These are phyloP conservation scores for Trifolium pratense DNA, from an alignment of 306 rosid genomes.

Conservation along the genomic window DNA sequence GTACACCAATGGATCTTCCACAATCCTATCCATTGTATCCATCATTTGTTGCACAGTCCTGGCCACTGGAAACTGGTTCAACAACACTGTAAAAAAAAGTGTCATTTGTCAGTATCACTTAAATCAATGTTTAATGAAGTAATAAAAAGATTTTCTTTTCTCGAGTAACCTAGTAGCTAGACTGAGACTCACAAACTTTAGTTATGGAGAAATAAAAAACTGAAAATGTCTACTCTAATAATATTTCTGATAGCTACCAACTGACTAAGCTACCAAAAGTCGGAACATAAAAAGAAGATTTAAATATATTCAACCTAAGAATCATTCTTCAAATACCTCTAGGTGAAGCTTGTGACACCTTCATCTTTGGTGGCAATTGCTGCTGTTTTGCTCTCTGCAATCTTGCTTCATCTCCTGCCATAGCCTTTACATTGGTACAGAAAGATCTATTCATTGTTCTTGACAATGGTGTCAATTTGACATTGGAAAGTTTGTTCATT, in stretches of 20 bases:
- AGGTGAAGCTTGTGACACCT: conserved; percentile 38
- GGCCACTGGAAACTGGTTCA: conserved; percentile 47
- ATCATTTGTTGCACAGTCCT: conserved; percentile 47
- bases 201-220: too few relatives aligned
- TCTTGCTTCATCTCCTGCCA: conserved; percentile 33
- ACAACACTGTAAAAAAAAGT: conserved; percentile 23
- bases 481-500: conserved; percentile 27
- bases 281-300: too few relatives aligned
- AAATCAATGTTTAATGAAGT: not conserved
- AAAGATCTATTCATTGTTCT: conserved; percentile 11
- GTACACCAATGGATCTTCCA: conserved; percentile 40
- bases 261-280: too few relatives aligned
- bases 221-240: too few relatives aligned
- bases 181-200: too few relatives aligned
- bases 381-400: conserved; percentile 39
- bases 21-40: conserved; percentile 50
- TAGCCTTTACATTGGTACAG: conserved; percentile 34
- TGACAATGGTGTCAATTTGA: conserved; percentile 27
- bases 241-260: too few relatives aligned
- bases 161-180: too few relatives aligned
- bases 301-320: not conserved
- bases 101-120: conserved; percentile 21
- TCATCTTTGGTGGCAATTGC: conserved; percentile 36
- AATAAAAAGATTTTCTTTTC: not conserved
- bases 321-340: conserved; percentile 37